Evolutionary conservation across 495 filamentous ascomycete genomes (phyloP).

Genomic region (Penicillium soppii): DNA sequence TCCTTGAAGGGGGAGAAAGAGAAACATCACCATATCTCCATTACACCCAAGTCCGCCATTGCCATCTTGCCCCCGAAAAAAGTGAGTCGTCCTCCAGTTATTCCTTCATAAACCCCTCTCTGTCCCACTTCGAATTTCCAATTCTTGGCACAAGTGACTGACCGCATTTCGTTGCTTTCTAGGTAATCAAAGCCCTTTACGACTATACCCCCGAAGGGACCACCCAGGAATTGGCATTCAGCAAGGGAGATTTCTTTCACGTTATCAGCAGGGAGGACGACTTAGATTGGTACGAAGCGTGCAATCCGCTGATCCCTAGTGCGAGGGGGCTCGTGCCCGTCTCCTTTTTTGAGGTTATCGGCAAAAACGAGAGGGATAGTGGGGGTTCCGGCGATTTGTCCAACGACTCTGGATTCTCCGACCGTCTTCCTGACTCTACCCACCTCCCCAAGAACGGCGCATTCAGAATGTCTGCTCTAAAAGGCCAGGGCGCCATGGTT

Average conservation of each 20-base stretch:
- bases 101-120: slow-evolving; percentile 11
- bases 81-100: slow-evolving; percentile 49
- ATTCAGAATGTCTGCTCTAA: slow-evolving; percentile 56
- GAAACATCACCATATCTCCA: slow-evolving; percentile 76
- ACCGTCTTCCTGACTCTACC: slow-evolving; percentile 47
- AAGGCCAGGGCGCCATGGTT: slow-evolving; percentile 78
- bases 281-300: slow-evolving; percentile 95
- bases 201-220: slow-evolving; percentile 74
- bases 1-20: slow-evolving; percentile 87
- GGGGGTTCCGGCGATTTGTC: slow-evolving; percentile 67
- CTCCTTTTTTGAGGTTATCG: slow-evolving; percentile 85
- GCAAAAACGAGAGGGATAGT: slow-evolving; percentile 81
- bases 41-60: slow-evolving; percentile 89
- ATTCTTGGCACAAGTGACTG: slow-evolving; percentile 14
- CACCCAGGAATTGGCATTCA: slow-evolving; percentile 81
- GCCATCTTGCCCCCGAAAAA: slow-evolving; percentile 96
- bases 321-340: slow-evolving; percentile 92
- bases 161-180: slow-evolving; percentile 13
- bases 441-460: slow-evolving; percentile 28
- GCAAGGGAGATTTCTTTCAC: slow-evolving; percentile 95
- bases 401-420: slow-evolving; percentile 79
- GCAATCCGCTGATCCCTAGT: slow-evolving; percentile 87
- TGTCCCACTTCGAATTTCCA: slow-evolving; percentile 18
- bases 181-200: slow-evolving; percentile 97
- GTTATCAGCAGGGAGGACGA: slow-evolving; percentile 97